phyloP scores from a whole-genome alignment of 2,329 filamentous ascomycete species.

The Teratosphaeria pseudoeucalypti region DNA sequence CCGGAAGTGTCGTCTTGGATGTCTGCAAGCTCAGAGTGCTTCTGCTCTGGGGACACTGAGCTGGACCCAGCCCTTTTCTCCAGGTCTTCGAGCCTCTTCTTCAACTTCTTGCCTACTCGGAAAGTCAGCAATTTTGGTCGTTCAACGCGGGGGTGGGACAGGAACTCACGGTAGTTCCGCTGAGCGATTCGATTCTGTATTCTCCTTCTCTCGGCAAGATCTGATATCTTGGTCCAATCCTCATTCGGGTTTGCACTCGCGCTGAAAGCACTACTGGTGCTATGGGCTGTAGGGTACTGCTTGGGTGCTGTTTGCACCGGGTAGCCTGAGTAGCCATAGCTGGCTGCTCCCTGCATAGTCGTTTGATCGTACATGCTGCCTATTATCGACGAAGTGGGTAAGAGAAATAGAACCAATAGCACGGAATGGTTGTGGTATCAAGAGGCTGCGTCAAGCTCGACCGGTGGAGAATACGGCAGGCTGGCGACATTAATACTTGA shows the following conservation, averaged over 20 bases:
- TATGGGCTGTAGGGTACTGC: constrained; percentile 56
- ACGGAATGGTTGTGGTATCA: neutral
- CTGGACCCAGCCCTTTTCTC: constrained; percentile 64
- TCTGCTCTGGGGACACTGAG: constrained; percentile 49
- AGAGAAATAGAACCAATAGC: neutral
- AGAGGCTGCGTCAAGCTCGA: neutral
- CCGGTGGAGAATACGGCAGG: neutral
- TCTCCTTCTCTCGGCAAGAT: constrained; percentile 82
- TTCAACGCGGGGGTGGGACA: neutral
- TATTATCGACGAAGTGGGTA: neutral
- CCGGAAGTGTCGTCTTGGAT: constrained; percentile 7
- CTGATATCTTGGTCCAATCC: constrained; percentile 98
- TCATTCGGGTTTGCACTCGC: constrained; percentile 90
- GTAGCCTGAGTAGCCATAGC: constrained; percentile 32
- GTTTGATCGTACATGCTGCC: constrained; percentile 17
- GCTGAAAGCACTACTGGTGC: constrained; percentile 89
- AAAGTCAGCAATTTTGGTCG: neutral
- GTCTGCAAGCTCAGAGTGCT: constrained; percentile 42
- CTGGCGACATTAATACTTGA: constrained; percentile 4
- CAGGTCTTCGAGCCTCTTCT: constrained; percentile 77
- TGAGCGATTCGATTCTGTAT: constrained; percentile 98
- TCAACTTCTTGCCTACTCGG: constrained; percentile 71
- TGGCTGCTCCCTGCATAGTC: constrained; percentile 35
- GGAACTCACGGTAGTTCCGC: constrained; percentile 78
- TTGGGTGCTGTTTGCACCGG: constrained; percentile 38